Evolutionary conservation across 1,284 basidiomycete species (phyloP), one percentile per base, ranked within the genome.

Genomic region (Entoloma clypeatum): DNA sequence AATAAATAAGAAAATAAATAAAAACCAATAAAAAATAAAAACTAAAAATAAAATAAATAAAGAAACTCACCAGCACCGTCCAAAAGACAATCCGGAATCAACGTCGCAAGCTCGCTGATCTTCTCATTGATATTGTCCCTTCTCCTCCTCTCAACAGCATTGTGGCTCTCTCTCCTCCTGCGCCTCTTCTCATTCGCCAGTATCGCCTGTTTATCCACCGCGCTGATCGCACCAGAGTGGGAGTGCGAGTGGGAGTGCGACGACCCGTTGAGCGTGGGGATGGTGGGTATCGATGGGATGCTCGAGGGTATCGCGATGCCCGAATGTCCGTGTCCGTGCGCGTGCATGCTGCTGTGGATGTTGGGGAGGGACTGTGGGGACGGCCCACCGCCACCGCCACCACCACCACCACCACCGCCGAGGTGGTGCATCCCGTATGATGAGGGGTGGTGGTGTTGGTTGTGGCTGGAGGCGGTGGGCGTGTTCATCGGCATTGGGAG

Each of bases 81-180:
- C 31, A 90, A 68, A 62, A 89, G 69, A 54, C 81, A 81, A 60
- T 91, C 89, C 2, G 92, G 92, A 45, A 95, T 86, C 39, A 95
- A 71, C 17, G 85, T 86, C 11, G 91, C 87, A 1, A 95, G 75
- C 61, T 95, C 92, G 32, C 79, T 78, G 53, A 95, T 95, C 64
- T 89, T 88, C 67, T 94, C 92, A 63, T 95, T 95, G 62, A 95
- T 95, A 60, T 92, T 93, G 59, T 94, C 92, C 33, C 92, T 64
- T 39, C 92, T 62, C 19, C 92, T 68, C 13, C 92, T 72, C 67
- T 95, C 92, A 49, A 95, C 92, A 3, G 90, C 91, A 57, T 94
- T 94, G 61, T 94, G 92, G 5, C 81, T 86, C 63, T 93, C 91
- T 45, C 91, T 69, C 34, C 90, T 67, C 30, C 86, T 68, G 7